Evolutionary conservation across 2,329 filamentous ascomycete genomes (phyloP).

Genomic region (Simplicillium sp.): DNA sequence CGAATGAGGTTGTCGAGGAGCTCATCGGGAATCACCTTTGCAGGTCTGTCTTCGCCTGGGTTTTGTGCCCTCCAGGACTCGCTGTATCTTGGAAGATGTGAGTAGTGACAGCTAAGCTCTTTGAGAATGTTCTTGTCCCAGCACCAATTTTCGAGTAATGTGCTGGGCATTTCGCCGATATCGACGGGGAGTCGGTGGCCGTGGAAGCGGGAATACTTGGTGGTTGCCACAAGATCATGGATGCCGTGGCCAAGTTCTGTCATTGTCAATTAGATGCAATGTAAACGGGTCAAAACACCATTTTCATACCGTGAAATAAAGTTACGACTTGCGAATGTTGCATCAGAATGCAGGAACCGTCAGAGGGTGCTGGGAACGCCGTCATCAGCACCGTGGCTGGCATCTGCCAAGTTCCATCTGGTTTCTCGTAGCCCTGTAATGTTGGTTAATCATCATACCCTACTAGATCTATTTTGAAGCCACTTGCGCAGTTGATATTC

Average conservation of each 20-base stretch:
- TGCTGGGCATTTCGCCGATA: slow-evolving; percentile 8
- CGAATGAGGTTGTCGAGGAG: neutral
- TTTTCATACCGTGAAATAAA: slow-evolving; percentile 34
- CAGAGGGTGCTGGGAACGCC: slow-evolving; percentile 46
- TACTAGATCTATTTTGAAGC: neutral
- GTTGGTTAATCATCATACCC: neutral
- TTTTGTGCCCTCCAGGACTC: slow-evolving; percentile 4
- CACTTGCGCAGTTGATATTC: slow-evolving; percentile 34
- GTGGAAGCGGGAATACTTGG: slow-evolving; percentile 2
- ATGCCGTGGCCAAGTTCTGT: slow-evolving; percentile 11
- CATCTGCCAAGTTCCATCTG: slow-evolving; percentile 39
- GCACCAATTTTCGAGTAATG: slow-evolving; percentile 9
- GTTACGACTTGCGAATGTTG: slow-evolving; percentile 47
- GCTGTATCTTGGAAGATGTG: neutral
- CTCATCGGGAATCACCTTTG: slow-evolving; percentile 2
- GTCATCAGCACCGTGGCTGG: slow-evolving; percentile 47
- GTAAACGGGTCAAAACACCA: no score
- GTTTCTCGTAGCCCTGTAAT: slow-evolving; percentile 28
- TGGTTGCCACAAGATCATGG: slow-evolving; percentile 7
- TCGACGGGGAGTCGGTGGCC: slow-evolving; percentile 5
- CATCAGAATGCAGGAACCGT: slow-evolving; percentile 41
- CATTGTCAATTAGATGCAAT: no score
- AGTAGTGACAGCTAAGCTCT: slow-evolving; percentile 4
- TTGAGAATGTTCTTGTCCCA: slow-evolving; percentile 5
- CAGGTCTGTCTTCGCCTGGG: neutral